Evolutionary conservation across 139 green algal species (phyloP), one percentile per base, ranked within the genome.

Genomic region (Choricystis sp.): DNA sequence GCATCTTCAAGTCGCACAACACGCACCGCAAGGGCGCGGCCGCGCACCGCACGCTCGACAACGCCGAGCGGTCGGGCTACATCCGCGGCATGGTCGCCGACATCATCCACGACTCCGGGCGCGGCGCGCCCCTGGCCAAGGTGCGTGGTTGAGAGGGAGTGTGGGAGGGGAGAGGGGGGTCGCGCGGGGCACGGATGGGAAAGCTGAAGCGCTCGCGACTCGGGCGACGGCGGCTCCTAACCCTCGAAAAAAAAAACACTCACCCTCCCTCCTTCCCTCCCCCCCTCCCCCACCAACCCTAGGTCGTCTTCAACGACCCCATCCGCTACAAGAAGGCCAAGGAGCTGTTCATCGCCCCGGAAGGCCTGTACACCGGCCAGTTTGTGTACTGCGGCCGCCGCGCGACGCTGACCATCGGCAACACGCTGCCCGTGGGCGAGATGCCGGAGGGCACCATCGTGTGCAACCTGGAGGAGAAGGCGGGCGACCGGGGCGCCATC

Each of bases 401-500:
- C 81, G 94, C 94, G 21, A 75, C 74, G 56, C 83, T 99, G 52
- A 78, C 76, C 49, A 89, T 99, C 67, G 94, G 94, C 75, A 99
- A 99, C 81, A 81, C 96, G 16, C 90, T 95, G 85, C 91, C 93
- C 31, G 72, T 99, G 67, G 85, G 85, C 56, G 78, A 88, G 62
- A 95, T 99, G 91, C 94, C 94, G 59, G 94, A 99, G 82, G 94
- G 94, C 81, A 92, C 91, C 77, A 89, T 99, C 71, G 75, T 96
- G 48, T 98, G 93, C 92, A 98, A 98, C 78, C 77, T 99, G 63
- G 94, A 98, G 87, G 82, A 89, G 63, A 74, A 74, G 67, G 25
- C 63, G n/a, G 84, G 81, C 83, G 94, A 99, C 79, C 85, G 94
- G 60, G 91, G 93, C 56, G 66, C 80, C 3, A 66, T 99, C 61